phyloP scores from a whole-genome alignment of 2,329 filamentous ascomycete genomes.

The Berkeleyomyces basicola region DNA sequence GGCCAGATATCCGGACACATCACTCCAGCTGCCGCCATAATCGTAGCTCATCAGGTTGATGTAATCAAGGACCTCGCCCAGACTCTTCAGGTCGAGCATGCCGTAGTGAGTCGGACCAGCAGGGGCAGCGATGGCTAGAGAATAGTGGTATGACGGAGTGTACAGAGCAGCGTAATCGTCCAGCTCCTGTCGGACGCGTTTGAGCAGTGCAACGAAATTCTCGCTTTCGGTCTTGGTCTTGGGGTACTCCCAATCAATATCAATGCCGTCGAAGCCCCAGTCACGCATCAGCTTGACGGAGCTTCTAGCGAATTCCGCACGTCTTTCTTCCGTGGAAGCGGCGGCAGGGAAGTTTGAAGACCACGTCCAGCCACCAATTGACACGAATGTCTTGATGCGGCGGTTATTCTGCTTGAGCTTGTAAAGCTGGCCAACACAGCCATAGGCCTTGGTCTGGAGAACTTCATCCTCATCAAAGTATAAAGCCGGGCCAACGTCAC shows the following conservation, averaged over 20 bases:
- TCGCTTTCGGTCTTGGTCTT: slow-evolving; percentile 24
- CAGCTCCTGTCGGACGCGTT: slow-evolving; percentile 29
- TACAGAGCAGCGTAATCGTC: slow-evolving; percentile 30
- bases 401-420: slow-evolving; percentile 63
- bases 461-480: slow-evolving; percentile 38
- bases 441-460: slow-evolving; percentile 57
- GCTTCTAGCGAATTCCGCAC: slow-evolving; percentile 50
- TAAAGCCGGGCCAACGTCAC: not conserved
- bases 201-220: slow-evolving; percentile 30
- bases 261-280: slow-evolving; percentile 43
- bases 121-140: slow-evolving; percentile 36
- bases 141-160: slow-evolving; percentile 32
- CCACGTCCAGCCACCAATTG: slow-evolving; percentile 77
- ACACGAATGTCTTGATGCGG: slow-evolving; percentile 62
- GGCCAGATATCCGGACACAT: slow-evolving; percentile 47
- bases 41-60: slow-evolving; percentile 59
- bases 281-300: slow-evolving; percentile 57
- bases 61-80: slow-evolving; percentile 33
- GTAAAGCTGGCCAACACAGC: slow-evolving; percentile 65
- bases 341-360: slow-evolving; percentile 57
- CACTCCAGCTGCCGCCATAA: slow-evolving; percentile 53
- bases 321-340: slow-evolving; percentile 43
- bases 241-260: slow-evolving; percentile 27
- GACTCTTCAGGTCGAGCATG: slow-evolving; percentile 28
- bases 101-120: slow-evolving; percentile 32